Evolutionary conservation across 2,329 filamentous ascomycete genomes (phyloP), one percentile per base, ranked within the genome.

Genomic region (Botrytis medusae): DNA sequence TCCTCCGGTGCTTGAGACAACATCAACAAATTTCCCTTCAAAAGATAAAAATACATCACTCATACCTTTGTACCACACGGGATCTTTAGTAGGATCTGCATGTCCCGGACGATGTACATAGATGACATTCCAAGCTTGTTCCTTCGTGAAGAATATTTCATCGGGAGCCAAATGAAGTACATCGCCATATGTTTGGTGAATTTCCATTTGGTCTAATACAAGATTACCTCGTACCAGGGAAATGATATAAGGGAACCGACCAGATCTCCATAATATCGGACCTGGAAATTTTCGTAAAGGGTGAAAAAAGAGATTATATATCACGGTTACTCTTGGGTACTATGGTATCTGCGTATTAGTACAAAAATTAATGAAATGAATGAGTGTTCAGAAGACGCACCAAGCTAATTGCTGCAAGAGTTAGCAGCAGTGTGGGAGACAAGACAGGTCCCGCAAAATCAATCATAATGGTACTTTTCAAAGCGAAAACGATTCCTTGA

Each of bases 301-400:
- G 77, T 67, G 79, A 80, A 79, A 84, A 83, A 89, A 84, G 0
- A 86, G 84, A 7, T 89, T 78, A 75, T 90, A 87, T 69, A 86
- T 84, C 34, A 89, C 81, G 80, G 89, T 85, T 20, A 86, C 83
- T 73, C 46, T 1, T 22, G 60, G 60, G 9, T 40, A 62, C 34
- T 62, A 12, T 40, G 4, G 8, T 14, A 6, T 51, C 14, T 62
- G 20, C 1, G 2, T 14, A 4, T 62, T 25, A 62, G 60, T 3
- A 62, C 25, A 0, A 62, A 10, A 3, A 14, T n/a, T 40, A 1
- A 2, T 10, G 1, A 12, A 14, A 3, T 25, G 5, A 62, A 22
- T 3, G 0, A 62, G 34, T 57, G 0, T 18, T 7, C 0, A 40
- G 9, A 25, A 12, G 3, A 62, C 32, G 18, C 3, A 34, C 60